A percentile compares a stretch with the other conserved stretches of the same genome.
Evolutionary conservation across 345 rosid genomes (phyloP).

Genomic region (Nephelium lappaceum): DNA sequence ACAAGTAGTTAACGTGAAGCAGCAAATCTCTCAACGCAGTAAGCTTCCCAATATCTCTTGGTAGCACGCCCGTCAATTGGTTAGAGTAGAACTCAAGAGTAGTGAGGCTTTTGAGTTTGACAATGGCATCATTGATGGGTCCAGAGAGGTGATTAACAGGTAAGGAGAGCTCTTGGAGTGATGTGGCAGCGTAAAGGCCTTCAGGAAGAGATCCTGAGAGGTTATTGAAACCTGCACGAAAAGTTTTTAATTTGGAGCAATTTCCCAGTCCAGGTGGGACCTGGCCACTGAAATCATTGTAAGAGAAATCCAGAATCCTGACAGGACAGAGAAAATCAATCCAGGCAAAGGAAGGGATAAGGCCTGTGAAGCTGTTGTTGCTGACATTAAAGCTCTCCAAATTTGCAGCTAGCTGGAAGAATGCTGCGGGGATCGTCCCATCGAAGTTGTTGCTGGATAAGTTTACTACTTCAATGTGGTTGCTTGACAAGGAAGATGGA

Average conservation of each 20-base stretch:
- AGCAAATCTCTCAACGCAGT: neutral
- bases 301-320: constrained; percentile 17
- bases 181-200: neutral
- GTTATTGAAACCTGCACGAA: constrained; percentile 25
- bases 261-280: constrained; percentile 8
- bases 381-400: constrained; percentile 12
- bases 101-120: constrained; percentile 1
- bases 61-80: constrained; percentile 9
- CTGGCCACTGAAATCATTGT: constrained; percentile 5
- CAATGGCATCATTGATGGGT: neutral
- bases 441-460: constrained; percentile 1
- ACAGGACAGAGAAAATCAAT: neutral
- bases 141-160: constrained; percentile 14
- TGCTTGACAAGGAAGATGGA: neutral
- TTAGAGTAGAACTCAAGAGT: constrained; percentile 15
- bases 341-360: neutral
- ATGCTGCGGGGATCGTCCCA: neutral
- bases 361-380: constrained; percentile 18
- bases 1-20: constrained; percentile 8
- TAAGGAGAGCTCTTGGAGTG: constrained; percentile 7
- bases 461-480: neutral
- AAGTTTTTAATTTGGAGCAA: constrained; percentile 6
- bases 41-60: constrained; percentile 20
- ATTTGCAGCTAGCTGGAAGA: neutral
- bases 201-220: constrained; percentile 13